Base-by-base conservation (phyloP, 352 stramenopile genomes). In the Pythium phragmiticola region DNA sequence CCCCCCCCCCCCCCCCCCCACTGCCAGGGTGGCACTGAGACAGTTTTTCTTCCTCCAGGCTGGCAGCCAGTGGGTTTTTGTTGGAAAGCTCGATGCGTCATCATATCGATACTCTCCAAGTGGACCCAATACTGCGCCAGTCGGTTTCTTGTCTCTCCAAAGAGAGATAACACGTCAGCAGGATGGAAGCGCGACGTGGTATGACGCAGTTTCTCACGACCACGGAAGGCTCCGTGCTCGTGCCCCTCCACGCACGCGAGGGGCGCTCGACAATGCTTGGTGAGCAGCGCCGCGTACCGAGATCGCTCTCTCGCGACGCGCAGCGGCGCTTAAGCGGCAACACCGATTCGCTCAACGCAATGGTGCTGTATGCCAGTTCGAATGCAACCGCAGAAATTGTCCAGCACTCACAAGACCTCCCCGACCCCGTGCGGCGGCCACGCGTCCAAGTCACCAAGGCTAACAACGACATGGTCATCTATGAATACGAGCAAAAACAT, bases 391-490 rank as follows among this genome's bases (percentile, higher is more conserved):
- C 16, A 17, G 36, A 30, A 45, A 28, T 68, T 8, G 62, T 68
- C 2, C 53, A 50, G 14, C 30, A 68, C 11, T 53, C 62, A 3
- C 62, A 56, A 19, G 53, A 57, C 36, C 39, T 68, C 17, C 54
- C 57, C 13, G 52, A 61, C 28, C 51, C 60, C 0, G n/a, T 43
- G 14, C 60, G 45, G 9, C 33, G 41, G 7, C 39, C 13, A 3
- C 37, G 42, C 13, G 49, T 42, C 26, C 42, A 36, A 50, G 6
- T 34, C 1, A 45, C 7, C 16, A 49, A 28, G 16, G 19, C 54
- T 8, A 61, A 45, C 28, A 17, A 16, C 14, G n/a, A 36, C 19
- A 39, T 62, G n/a, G n/a, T 60, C n/a, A 36, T 64, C 21, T 65
- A 65, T 16, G 57, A 65, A 39, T 53, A 57, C 37, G 51, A 26